Conservation (phyloP, 164 flowering plant genomes). For the Dillenia suffruticosa region DNA sequence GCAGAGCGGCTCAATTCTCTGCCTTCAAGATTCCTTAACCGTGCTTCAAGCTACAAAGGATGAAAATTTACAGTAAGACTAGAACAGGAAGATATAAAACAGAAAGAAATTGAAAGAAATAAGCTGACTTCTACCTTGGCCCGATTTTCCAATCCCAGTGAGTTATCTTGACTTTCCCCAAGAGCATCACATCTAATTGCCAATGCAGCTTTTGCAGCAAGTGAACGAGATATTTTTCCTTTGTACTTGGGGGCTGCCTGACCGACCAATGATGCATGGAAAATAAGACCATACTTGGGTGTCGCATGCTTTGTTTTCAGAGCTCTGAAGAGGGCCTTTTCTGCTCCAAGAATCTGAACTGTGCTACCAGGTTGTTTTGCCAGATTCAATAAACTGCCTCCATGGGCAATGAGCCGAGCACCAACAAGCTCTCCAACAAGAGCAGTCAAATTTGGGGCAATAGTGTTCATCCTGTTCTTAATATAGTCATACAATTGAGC, state of each 20-base stretch:
- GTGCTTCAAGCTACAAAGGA: constrained; percentile 66
- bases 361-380: constrained; percentile 96
- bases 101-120: neutral
- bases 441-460: constrained; percentile 89
- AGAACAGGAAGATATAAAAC: neutral
- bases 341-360: constrained; percentile 94
- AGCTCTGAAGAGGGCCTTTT: constrained; percentile 94
- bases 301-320: constrained; percentile 91
- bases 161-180: constrained; percentile 69
- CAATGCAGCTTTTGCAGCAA: constrained; percentile 86
- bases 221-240: constrained; percentile 87
- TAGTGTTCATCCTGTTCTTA: constrained; percentile 80
- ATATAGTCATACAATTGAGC: constrained; percentile 83
- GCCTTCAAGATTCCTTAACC: constrained; percentile 82
- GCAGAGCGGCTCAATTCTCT: constrained; percentile 75
- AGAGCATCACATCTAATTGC: constrained; percentile 93
- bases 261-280: constrained; percentile 92
- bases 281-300: constrained; percentile 93
- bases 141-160: constrained; percentile 82
- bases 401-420: constrained; percentile 92
- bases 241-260: constrained; percentile 91
- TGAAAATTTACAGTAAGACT: neutral
- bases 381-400: constrained; percentile 87
- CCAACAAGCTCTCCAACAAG: constrained; percentile 97
- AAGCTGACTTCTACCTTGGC: constrained; percentile 46